Base-by-base conservation (phyloP, 2,329 filamentous ascomycete species). In the Sclerotinia borealis region DNA sequence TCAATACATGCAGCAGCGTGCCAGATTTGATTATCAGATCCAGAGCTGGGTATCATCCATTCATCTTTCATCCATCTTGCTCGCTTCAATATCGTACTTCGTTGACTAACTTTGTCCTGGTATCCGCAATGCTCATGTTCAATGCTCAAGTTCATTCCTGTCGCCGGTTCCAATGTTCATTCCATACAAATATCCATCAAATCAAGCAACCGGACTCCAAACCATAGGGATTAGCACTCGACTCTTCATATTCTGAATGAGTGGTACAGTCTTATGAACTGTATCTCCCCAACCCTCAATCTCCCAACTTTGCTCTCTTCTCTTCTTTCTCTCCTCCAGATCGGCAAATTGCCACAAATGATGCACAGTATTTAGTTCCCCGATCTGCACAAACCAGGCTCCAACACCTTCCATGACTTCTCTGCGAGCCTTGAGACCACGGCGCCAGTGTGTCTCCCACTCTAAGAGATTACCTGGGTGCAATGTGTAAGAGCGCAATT, bases 271-370 rank as follows among this genome's bases (percentile, higher is more conserved):
- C 84, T 96, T 97, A 81, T 99, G 95, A 43, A 98, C 95, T 29
- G 93, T 97, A 73, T 97, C 91, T 59, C 90, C 92, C 95, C 95
- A 99, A 51, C 95, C 95, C 74, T 96, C 90, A 47, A 96, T 86
- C 68, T 87, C 86, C 95, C 95, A 99, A 76, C 93, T 97, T 82
- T 96, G 87, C 81, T 99, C 95, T 68, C 95, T 85, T 69, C 92
- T 85, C 41, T 90, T 80, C 77, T 96, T 95, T 68, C 95, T 87
- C 79, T 98, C 95, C 77, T 98, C 93, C 65, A 99, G 79, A 76
- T 99, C 91, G 70, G 93, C 93, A 80, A 98, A 99, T 75, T 99
- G 95, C 95, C 95, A 99, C 27, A 99, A 83, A 76, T 98, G 93
- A 77, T 99, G 93, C 39, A 99, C 95, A 0, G 92, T 97, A 80